A percentile compares a stretch with the other conserved stretches of the same genome.
Conservation (phyloP, 345 rosid genomes). For the Leavenworthia alabamica region DNA sequence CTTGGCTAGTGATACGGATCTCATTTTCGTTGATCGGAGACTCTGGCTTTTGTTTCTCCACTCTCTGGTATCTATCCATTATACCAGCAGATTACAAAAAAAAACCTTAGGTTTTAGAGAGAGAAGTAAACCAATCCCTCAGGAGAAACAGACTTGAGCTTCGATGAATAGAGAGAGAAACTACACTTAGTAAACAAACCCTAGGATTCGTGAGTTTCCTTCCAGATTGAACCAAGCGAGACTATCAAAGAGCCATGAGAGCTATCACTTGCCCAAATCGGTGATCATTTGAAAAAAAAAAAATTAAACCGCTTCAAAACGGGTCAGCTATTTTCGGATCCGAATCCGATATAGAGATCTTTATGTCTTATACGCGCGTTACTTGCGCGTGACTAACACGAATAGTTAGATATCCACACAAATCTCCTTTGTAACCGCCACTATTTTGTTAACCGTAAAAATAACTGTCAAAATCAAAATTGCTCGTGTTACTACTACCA, state of each 20-base stretch:
- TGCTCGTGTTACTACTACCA: not conserved
- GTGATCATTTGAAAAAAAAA: not conserved
- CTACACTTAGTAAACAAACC: slow-evolving; percentile 48
- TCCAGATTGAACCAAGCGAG: slow-evolving; percentile 15
- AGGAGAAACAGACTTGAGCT: not conserved
- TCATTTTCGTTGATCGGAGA: slow-evolving; percentile 81
- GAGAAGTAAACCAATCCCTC: not conserved
- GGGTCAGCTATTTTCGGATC: slow-evolving; percentile 32
- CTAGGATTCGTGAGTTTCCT: slow-evolving; percentile 23
- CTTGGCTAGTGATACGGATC: slow-evolving; percentile 87
- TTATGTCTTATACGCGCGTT: no score
- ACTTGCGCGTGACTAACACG: slow-evolving; percentile 12
- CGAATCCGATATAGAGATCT: slow-evolving; percentile 25
- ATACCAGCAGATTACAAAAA: not conserved
- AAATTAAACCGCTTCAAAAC: slow-evolving; percentile 8
- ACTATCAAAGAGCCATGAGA: slow-evolving; percentile 12
- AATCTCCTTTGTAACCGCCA: not conserved
- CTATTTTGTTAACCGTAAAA: not conserved
- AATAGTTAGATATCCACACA: not conserved
- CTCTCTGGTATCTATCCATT: slow-evolving; percentile 88
- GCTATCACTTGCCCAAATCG: slow-evolving; percentile 14
- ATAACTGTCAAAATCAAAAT: no score
- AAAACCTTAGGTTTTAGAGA: slow-evolving; percentile 29
- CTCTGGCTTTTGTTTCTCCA: slow-evolving; percentile 62
- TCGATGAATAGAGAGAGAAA: not conserved